Evolutionary conservation across 1,284 basidiomycete genomes (phyloP), one percentile per base, ranked within the genome.

Genomic region (Caloboletus firmus): DNA sequence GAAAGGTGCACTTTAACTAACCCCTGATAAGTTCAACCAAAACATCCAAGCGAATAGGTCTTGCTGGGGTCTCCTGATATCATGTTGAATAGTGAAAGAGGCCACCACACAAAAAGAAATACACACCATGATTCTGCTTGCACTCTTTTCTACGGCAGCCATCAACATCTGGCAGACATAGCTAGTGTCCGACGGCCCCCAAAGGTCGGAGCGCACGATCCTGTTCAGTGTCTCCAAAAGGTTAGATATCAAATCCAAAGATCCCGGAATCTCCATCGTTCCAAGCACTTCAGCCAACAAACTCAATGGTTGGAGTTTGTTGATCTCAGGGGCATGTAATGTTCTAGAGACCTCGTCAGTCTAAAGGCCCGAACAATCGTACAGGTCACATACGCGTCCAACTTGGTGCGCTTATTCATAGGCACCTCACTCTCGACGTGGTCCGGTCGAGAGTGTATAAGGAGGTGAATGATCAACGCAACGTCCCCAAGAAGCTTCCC

Each of bases 81-180:
- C 32, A 7, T 8, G 37, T 51, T 66, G 59, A 50, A 31, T 22
- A 17, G 50, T 41, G 47, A 49, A 51, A 18, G 10, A 30, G 20
- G 17, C 5, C 24, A 45, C 5, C 24, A 45, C 10, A 34, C 13
- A 20, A 13, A 12, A 31, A 49, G 18, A 28, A 28, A 28, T 13
- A 69, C 77, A 59, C 60, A 85, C 87, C 47, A 73, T 73, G 43
- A 94, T 79, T 60, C 83, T 79, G 46, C 78, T 79, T 1, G 90
- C 81, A 28, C 84, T 76, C 57, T 82, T 85, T 56, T 93, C 87
- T 44, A 95, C 79, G 4, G 87, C 87, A 15, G 87, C 84, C 80
- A 97, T 89, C 22, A 96, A 69, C 59, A 94, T 79, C 70, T 96
- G 94, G 66, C 93, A 87, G n/a, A 89, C 75, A 62, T 93, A 97